Base-by-base conservation (phyloP, 352 stramenopile species). In the Lagenidium giganteum region DNA sequence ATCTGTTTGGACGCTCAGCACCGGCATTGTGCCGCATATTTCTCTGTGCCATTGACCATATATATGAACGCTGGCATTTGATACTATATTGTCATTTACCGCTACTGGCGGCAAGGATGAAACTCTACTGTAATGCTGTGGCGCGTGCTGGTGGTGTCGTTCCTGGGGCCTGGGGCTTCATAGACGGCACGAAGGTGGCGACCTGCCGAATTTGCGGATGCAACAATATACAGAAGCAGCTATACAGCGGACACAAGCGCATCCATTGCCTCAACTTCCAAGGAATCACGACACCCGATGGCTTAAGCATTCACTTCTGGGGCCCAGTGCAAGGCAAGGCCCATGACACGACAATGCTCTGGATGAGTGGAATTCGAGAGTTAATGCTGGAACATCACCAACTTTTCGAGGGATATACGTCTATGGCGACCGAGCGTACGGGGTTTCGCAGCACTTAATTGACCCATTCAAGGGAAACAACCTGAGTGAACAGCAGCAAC, bases 241-340 rank as follows among this genome's bases (percentile, higher is more conserved):
- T 37, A 17, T 46, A 54, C 37, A 48, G 6, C 8, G 51, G 51
- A 1, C 51, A 60, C 32, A 60, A 60, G 35, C 36, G 51, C 3
- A 32, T 37, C 8, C 51, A 54, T 29, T 60, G 51, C 33, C 40
- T 60, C 23, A 54, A 36, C 28, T 54, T 37, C 31, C 44, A 54
- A 21, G 37, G 31, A 5, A 32, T 54, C 8, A 60, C 51, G 11
- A 44, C 44, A 1, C 44, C 51, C 16, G 43, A 60, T 20, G 31
- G 51, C 12, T 26, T 60, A 22, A 54, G 51, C 31, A 35, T 51
- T 21, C 43, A 50, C 36, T 54, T 54, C 13, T 60, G 38, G 38
- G 39, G 44, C 1, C 30, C 51, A 5, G 42, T 46, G 27, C 44
- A 60, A 40, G 51, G 51, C 13, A 23, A 26, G 7, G 14, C 31